Evolutionary conservation across 1,284 basidiomycete genomes (phyloP), one percentile per base, ranked within the genome.

Genomic region (Malassezia sympodialis): DNA sequence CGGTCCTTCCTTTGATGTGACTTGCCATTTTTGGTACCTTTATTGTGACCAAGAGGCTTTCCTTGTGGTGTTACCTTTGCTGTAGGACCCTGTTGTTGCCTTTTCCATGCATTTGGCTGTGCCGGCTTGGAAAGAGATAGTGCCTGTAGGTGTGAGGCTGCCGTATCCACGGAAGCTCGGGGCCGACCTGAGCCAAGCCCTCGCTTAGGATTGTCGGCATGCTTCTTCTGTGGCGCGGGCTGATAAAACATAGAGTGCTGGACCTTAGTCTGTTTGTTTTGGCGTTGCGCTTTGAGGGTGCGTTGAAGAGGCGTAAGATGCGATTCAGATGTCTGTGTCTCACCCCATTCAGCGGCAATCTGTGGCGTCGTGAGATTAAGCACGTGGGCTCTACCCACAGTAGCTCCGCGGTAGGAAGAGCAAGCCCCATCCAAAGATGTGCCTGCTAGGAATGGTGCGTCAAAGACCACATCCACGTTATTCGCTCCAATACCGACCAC

Each of bases 381-480:
- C 42, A 71, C 67, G 24, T 64, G 59, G 39, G 62, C 54, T 14
- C 62, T 65, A 19, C 61, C 58, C 0, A 72, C 62, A 1, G 63
- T 63, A 26, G 61, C 69, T 17, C 65, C 61, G 28, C 62, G 58
- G 39, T 65, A 65, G 11, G 58, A 53, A 10, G 48, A 39, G 49
- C 58, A 66, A 7, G 62, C 31, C 63, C 88, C 87, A n/a, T 83
- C 83, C 4, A 98, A 79, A 0, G 87, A 94, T 2, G 82, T 81
- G 10, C 94, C 93, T 30, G 89, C 84, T 81, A 99, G 87, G 78
- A 96, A 98, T 0, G 90, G 82, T 19, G 86, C 83, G 75, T 98
- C 94, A 85, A 94, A 98, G 0, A 94, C 82, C n/a, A 98, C 85
- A 73, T 98, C 94, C 80, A 98, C 86, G 10, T 85, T 83, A 52